Conservation (phyloP, 192 early-diverging fungal genomes). For the Coemansia asiatica region DNA sequence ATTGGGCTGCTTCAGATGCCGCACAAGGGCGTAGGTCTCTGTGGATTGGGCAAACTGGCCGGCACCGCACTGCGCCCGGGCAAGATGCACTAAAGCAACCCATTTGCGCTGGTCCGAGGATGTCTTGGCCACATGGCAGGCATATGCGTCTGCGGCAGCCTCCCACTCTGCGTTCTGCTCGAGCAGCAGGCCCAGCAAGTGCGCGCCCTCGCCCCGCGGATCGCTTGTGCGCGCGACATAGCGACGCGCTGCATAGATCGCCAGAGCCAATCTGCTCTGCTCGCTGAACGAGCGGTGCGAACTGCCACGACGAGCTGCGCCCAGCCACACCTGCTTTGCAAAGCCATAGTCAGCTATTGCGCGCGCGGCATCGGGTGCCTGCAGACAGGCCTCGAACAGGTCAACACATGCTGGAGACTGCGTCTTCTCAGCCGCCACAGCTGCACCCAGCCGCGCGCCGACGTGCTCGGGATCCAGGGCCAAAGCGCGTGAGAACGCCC, state of each 20-base stretch:
- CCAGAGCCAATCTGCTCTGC: slow-evolving; percentile 31
- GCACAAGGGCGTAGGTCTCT: slow-evolving; percentile 43
- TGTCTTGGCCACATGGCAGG: slow-evolving; percentile 36
- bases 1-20: slow-evolving; percentile 13
- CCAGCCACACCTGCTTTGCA: slow-evolving; percentile 47
- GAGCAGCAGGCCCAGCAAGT: slow-evolving; percentile 69
- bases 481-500: slow-evolving; percentile 71
- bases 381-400: slow-evolving; percentile 78
- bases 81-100: slow-evolving; percentile 63
- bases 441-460: slow-evolving; percentile 85
- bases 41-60: slow-evolving; percentile 63
- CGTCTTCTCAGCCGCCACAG: slow-evolving; percentile 65
- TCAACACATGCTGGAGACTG: slow-evolving; percentile 59
- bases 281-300: slow-evolving; percentile 7
- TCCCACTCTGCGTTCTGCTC: slow-evolving; percentile 73
- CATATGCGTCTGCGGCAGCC: slow-evolving; percentile 67
- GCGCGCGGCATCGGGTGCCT: slow-evolving; percentile 61
- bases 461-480: slow-evolving; percentile 76
- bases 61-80: slow-evolving; percentile 65
- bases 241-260: slow-evolving; percentile 37
- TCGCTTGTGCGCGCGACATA: slow-evolving; percentile 35
- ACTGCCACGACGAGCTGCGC: slow-evolving; percentile 6
- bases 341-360: slow-evolving; percentile 68
- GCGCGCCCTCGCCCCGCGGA: slow-evolving; percentile 17
- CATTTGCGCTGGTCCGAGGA: neutral